A percentile compares a stretch with the other conserved stretches of the same genome.
These are phyloP conservation scores for Termitomyces sp. DNA, from an alignment of 768 basidiomycete genomes.

Conservation along the genomic window DNA sequence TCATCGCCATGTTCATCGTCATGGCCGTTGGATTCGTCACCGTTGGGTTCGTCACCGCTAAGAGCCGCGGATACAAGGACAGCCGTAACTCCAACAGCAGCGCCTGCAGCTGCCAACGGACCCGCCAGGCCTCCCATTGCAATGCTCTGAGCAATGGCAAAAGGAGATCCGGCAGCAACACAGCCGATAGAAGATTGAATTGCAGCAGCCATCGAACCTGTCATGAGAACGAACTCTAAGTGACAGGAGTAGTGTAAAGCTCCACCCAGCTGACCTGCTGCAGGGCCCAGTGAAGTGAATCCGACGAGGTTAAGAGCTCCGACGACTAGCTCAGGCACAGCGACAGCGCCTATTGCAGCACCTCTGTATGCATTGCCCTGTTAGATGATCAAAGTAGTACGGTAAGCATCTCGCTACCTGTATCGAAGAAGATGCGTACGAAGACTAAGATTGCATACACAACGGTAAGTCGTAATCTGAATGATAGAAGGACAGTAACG, in stretches of 20 bases:
- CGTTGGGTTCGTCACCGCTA: background rate
- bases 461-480: background rate
- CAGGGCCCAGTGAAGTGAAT: background rate
- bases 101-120: background rate
- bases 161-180: background rate
- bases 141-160: background rate
- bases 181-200: background rate
- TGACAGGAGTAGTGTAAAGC: background rate
- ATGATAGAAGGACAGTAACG: background rate
- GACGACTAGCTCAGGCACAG: background rate
- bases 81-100: background rate
- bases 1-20: background rate
- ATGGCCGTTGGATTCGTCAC: background rate
- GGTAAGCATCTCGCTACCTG: background rate
- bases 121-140: constrained; percentile 1
- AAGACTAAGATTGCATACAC: background rate
- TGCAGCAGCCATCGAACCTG: background rate
- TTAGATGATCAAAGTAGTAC: background rate
- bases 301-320: background rate
- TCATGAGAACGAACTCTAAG: background rate
- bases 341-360: background rate
- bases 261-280: background rate
- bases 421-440: background rate
- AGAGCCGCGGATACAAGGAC: background rate
- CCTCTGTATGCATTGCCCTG: background rate